Evolutionary conservation across 108 stramenopile species (phyloP).

Genomic region (Nitzschia sp.): DNA sequence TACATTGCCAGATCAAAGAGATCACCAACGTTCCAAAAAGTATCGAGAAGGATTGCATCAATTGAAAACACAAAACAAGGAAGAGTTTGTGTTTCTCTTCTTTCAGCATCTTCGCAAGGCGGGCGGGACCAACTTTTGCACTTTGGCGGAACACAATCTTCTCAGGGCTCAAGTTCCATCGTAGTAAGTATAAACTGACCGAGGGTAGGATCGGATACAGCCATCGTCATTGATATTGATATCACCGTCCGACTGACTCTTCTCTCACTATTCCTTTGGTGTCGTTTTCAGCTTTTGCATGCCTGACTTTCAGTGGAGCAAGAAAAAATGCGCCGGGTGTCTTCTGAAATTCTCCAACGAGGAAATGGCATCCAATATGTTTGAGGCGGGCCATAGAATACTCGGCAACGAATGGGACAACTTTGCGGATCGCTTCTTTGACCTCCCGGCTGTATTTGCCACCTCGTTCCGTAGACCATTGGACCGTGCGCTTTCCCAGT

Average conservation of each 20-base stretch:
- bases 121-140: conserved; percentile 82
- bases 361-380: conserved; percentile 57
- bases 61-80: background rate
- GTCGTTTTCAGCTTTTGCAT: conserved; percentile 41
- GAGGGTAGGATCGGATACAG: too few species aligned
- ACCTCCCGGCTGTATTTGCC: conserved; percentile 74
- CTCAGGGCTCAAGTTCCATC: conserved; percentile 51
- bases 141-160: conserved; percentile 69
- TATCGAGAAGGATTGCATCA: conserved; percentile 51
- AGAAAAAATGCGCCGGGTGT: conserved; percentile 55
- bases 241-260: background rate
- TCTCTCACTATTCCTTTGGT: background rate
- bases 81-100: conserved; percentile 56
- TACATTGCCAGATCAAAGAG: conserved; percentile 70
- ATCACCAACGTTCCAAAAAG: conserved; percentile 43
- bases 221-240: too few species aligned
- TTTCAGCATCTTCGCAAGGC: conserved; percentile 85
- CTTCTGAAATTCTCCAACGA: conserved; percentile 55
- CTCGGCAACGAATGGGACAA: conserved; percentile 84
- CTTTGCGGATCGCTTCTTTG: conserved; percentile 69
- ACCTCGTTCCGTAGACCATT: conserved; percentile 80
- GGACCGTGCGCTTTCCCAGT: conserved; percentile 82
- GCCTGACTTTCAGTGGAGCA: conserved; percentile 58
- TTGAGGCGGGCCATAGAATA: conserved; percentile 46
- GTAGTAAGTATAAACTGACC: conserved; percentile 20